Evolutionary conservation across 495 filamentous ascomycete species (phyloP), one percentile per base, ranked within the genome.

Genomic region (Aspergillus heteromorphus): DNA sequence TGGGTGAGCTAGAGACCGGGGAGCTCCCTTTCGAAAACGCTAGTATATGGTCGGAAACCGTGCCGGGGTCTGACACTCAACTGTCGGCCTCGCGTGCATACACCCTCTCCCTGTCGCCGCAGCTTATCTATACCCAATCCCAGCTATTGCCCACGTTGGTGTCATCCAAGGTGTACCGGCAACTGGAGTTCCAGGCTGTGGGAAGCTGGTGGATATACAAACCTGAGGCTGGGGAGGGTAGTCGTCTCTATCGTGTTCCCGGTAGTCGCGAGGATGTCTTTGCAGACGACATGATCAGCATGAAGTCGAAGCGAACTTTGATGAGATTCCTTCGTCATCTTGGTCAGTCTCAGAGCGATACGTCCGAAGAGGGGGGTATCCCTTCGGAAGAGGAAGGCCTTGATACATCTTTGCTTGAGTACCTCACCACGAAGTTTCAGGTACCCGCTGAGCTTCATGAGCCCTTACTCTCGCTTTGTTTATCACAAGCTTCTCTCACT

Each of bases 141-240:
- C 74, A 80, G 57, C 76, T 97, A 18, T 74, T 97, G 2, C 78
- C 82, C 5, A 77, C 84, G 54, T 79, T 98, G 34, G 85, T 97
- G 36, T 89, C 91, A 3, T 96, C 92, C 1, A 87, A 87, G 56
- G 86, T 95, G 49, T 88, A 95, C 57, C 82, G 82, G 29, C 89
- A 95, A 68, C 79, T 98, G 54, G 92, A 96, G 58, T 98, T 97
- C 68, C 83, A 92, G 56, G 91, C 93, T 5, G 87, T 97, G 6
- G 95, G 95, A 27, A 92, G 88, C 53, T 97, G 91, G 87, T 97
- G 86, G 82, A 83, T 96, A 31, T 85, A 86, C 30, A 66, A 54
- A 45, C 40, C 57, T 16, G 20, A 53, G 9, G 7, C 34, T 18
- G 34, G n/a, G 31, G 16, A 10, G 14, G 16, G 23, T 14, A 53